Evolutionary conservation across 2,329 filamentous ascomycete genomes (phyloP).

Genomic region (Mariannaea sp.): DNA sequence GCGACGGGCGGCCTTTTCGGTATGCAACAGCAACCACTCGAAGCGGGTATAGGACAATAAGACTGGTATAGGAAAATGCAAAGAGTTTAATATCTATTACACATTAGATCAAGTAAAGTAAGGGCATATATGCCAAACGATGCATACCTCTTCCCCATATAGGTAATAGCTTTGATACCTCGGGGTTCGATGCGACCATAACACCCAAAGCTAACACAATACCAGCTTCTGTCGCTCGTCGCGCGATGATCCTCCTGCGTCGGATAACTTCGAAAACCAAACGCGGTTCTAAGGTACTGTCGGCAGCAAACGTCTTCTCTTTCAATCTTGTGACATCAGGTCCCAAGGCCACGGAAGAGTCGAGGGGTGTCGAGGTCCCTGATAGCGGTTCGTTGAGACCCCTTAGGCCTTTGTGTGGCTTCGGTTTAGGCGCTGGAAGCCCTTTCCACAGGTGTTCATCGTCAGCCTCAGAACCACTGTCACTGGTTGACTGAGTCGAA

Average conservation of each 20-base stretch:
- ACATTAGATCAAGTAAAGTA: constrained; percentile 3
- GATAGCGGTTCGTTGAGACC: constrained; percentile 61
- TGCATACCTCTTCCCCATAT: constrained; percentile 56
- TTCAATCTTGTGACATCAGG: constrained; percentile 43
- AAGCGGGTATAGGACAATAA: constrained; percentile 63
- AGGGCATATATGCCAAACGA: background rate
- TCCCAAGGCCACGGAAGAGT: constrained; percentile 54
- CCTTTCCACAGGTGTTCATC: constrained; percentile 90
- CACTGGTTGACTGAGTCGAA: constrained; percentile 67
- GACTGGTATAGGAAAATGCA: constrained; percentile 42
- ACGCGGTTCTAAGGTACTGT: constrained; percentile 26
- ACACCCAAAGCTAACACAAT: constrained; percentile 56
- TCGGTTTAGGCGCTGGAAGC: constrained; percentile 75
- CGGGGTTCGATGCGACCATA: constrained; percentile 53
- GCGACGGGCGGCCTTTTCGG: constrained; percentile 45
- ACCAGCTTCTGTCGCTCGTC: constrained; percentile 57
- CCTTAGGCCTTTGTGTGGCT: constrained; percentile 77
- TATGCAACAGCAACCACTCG: constrained; percentile 59
- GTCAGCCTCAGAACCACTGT: constrained; percentile 93
- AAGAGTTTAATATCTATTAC: constrained; percentile 51
- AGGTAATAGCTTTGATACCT: constrained; percentile 51
- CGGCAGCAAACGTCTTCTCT: constrained; percentile 25
- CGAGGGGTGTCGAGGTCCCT: constrained; percentile 58
- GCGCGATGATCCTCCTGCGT: constrained; percentile 56
- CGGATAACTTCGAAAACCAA: constrained; percentile 40